Evolutionary conservation across 257 asterid genomes (phyloP).

Genomic region (Handroanthus guayacan): DNA sequence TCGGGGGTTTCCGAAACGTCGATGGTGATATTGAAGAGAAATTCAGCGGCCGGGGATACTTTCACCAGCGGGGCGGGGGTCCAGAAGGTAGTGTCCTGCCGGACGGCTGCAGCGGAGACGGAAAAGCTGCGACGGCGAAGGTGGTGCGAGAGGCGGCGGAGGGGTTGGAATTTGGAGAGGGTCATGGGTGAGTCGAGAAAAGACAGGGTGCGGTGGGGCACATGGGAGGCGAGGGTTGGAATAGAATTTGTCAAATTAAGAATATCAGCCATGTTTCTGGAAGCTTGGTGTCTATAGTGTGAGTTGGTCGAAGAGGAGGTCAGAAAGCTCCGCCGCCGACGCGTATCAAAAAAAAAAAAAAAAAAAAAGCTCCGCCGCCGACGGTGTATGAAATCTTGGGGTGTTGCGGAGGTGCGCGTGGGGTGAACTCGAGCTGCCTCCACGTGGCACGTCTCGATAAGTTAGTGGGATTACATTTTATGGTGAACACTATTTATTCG

Average conservation of each 20-base stretch:
- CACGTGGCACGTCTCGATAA: constrained; percentile 46
- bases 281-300: constrained; percentile 11
- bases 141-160: constrained; percentile 52
- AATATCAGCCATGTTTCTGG: constrained; percentile 53
- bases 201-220: constrained; percentile 49
- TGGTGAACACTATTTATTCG: neutral
- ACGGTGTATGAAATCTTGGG: constrained; percentile 34
- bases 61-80: constrained; percentile 71
- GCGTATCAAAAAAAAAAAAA: too few species aligned
- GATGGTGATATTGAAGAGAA: constrained; percentile 72
- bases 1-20: constrained; percentile 91
- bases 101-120: constrained; percentile 69
- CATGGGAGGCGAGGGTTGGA: constrained; percentile 62
- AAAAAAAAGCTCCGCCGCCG: constrained; percentile 68
- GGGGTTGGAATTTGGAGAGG: constrained; percentile 56
- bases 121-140: constrained; percentile 54
- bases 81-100: constrained; percentile 76
- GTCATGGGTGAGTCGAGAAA: constrained; percentile 57
- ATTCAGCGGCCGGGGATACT: constrained; percentile 84
- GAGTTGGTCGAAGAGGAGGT: constrained; percentile 50
- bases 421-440: constrained; percentile 30
- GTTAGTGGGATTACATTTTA: constrained; percentile 17
- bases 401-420: constrained; percentile 25
- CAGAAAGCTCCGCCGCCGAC: constrained; percentile 62
- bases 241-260: constrained; percentile 40